Base-by-base conservation (phyloP, 2,329 filamentous ascomycete genomes). In the Verticillium nubilum region DNA sequence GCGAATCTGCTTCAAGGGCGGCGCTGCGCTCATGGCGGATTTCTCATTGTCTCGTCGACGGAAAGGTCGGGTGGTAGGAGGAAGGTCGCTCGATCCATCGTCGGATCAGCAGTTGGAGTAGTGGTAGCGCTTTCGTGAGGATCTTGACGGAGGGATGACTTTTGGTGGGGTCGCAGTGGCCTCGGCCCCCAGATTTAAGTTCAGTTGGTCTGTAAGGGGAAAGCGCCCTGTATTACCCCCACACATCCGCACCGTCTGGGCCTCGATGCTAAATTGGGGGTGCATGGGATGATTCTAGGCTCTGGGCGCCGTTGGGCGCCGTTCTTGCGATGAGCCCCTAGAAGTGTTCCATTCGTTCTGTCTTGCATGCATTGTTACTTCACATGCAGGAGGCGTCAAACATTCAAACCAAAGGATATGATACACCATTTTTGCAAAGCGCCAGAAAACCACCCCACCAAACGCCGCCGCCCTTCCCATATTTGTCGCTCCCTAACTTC, bases 1-100 rank as follows among this genome's bases (percentile, higher is more conserved):
- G 67, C 90, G 88, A 66, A 91, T 90, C 71, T 83, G 81, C 72
- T 83, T 86, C 59, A 76, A 80, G 53, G 79, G 75, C 62, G 75
- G 68, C 66, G 70, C 66, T 65, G 69, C 69, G 66, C 78, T 78
- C 66, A 76, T 72, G 67, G 77, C 52, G 27, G 52, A 25, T 53
- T 29, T 53, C 26, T 29, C 52, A 53, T 53, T 53, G 52, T 50
- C 42, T 50, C 42, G 42, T 50, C 42, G 19, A 23, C n/a, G 19
- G 42, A 19, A 12, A 12, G 42, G n/a, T 13, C 19, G 19, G 19
- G 19, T 50, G 42, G 42, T 4, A 10, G 19, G 42, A 50, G 42
- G 42, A 23, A 50, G 19, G 19, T 3, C 10, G 42, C 19, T 19
- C 25, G 42, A 25, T 50, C 13, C 42, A 50, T 50, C 42, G 42